Base-by-base conservation (phyloP, 768 basidiomycete species). In the Erythrobasidium yunnanense region DNA sequence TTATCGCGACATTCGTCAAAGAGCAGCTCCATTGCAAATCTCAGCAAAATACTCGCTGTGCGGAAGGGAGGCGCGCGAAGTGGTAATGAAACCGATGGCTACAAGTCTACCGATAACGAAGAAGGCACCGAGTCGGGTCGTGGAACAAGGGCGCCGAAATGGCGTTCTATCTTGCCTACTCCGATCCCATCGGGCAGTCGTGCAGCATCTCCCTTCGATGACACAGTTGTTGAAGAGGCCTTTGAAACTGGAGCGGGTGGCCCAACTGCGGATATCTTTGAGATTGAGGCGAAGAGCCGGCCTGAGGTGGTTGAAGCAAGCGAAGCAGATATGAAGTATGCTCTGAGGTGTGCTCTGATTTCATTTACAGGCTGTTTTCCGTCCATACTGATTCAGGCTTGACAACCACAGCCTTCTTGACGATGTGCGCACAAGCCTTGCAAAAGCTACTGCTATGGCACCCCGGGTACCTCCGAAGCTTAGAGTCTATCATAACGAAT, bases 1-100 rank as follows among this genome's bases (percentile, higher is more conserved):
- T n/a, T 63, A 6, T 63, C 60, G 7, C 46, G 60, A 32, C 32
- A 45, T 32, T 33, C 60, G n/a, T 63, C 60, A 32, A 63, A 63
- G 30, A 63, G 23, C 8, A 63, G 47, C 33, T 63, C 60, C 2
- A 27, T 63, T 20, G 47, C 32, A 27, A 49, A 49, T 8, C 49
- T 63, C 20, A 63, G 60, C 22, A 49, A 35, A 22, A 63, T 63
- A 8, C 22, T 63, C 25, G 5, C 32, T 11, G 5, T 29, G 33
- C 22, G 47, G 46, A n/a, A 35, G 6, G 27, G 23, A 8, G n/a
- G n/a, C n/a, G n/a, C n/a, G n/a, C 45, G 29, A 30, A 30, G 45
- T 18, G 46, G 46, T 25, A 49, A 47, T 4, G 46, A 51, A 38
- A 18, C 30, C 8, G 49, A 63, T 20, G 60, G 60, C 11, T 51